Evolutionary conservation across 164 flowering plant genomes (phyloP).

Genomic region (Magnolia officinalis): DNA sequence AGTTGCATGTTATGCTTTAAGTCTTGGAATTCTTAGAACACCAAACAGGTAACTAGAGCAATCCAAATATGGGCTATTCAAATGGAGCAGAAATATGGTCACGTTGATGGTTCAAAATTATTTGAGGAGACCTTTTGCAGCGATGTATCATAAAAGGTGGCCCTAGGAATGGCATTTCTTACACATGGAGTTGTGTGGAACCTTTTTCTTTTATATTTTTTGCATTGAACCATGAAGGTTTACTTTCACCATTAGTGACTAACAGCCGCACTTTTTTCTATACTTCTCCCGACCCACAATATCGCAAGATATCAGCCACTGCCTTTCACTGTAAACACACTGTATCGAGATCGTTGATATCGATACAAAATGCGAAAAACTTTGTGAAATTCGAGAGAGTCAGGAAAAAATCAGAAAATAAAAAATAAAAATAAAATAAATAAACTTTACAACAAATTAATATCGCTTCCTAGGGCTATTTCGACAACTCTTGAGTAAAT

Average conservation of each 20-base stretch:
- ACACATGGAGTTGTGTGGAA: neutral
- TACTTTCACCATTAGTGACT: too few species aligned
- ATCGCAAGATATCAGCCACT: neutral
- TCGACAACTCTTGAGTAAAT: too few species aligned
- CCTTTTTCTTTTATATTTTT: too few species aligned
- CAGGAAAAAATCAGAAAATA: too few species aligned
- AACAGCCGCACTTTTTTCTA: too few species aligned
- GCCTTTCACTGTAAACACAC: neutral
- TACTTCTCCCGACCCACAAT: neutral
- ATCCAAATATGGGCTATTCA: neutral
- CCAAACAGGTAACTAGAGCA: neutral
- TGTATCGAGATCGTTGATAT: neutral
- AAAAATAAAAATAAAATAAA: too few species aligned
- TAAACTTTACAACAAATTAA: too few species aligned
- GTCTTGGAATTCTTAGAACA: neutral
- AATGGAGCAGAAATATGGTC: neutral
- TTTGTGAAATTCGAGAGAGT: too few species aligned
- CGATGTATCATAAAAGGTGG: neutral
- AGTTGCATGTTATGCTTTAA: neutral
- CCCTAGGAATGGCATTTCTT: neutral
- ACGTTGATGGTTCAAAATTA: neutral
- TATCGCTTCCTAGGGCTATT: too few species aligned
- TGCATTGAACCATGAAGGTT: too few species aligned
- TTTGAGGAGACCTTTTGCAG: neutral
- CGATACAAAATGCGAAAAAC: too few species aligned